Base-by-base conservation (phyloP, 75 land plant genomes). In the Picea glauca region DNA sequence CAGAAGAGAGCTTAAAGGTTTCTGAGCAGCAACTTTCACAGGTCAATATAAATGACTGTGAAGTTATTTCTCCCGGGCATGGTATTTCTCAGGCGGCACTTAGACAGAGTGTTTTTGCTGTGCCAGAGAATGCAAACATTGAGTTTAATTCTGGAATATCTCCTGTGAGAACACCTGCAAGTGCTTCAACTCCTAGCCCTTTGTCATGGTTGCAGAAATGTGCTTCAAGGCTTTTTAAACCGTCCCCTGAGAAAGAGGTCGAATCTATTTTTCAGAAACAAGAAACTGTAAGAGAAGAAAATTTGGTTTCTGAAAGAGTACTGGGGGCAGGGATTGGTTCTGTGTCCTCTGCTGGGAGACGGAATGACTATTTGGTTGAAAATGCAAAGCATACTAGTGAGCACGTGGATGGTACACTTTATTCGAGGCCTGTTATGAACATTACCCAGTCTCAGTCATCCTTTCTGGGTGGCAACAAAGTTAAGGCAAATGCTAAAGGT, bases 151-250 rank as follows among this genome's bases (percentile, higher is more conserved):
- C 61, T 26, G 60, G 59, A 40, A 14, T 76, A 21, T 81, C 72
- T 60, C 60, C 73, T 54, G 17, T 35, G 31, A 35, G 26, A 66
- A 18, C 72, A 57, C 8, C 76, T 30, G 78, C 32, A 50, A 63
- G 66, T 58, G 56, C 74, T 78, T 79, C 79, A 73, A 62, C 80
- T 46, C 80, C 82, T 38, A 56, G 62, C 13, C 83, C 76, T 74
- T 54, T 85, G n/a, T 75, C 84, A 18, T 90, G 92, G 92, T 21
- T 90, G 58, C 83, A 77, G 60, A 74, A 81, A 59, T 90, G 87
- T 60, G 65, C 83, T 73, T 72, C 78, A 23, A 68, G 84, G 67
- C 60, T 89, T 60, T 89, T 86, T 62, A 88, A 75, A 54, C 77
- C 60, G 18, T 79, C 86, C 43, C 84, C 84, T 31, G 86, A 83